Conservation (phyloP, 2,329 filamentous ascomycete species). For the Pleomassaria siparia region DNA sequence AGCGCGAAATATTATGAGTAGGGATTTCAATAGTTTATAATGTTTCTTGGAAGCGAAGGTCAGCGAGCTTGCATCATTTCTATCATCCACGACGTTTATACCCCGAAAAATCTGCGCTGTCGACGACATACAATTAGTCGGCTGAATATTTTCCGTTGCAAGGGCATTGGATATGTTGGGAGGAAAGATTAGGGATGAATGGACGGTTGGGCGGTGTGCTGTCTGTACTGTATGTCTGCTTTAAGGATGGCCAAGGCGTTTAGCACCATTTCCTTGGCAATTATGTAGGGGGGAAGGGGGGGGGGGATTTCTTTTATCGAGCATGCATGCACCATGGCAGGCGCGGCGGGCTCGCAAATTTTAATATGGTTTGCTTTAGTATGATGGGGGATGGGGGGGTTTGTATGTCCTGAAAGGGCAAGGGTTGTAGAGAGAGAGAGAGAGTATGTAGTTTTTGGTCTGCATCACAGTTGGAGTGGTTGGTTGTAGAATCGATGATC, state of each 20-base stretch:
- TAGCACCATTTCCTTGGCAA: neutral
- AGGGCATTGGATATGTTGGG: constrained; percentile 22
- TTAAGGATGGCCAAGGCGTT: neutral
- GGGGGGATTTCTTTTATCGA: neutral
- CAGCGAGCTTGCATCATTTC: constrained; percentile 17
- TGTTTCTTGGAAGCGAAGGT: constrained; percentile 17
- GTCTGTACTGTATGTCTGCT: constrained; percentile 2
- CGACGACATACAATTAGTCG: constrained; percentile 8
- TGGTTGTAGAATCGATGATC: too few relatives aligned
- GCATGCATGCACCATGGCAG: neutral
- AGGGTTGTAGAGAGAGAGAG: too few relatives aligned
- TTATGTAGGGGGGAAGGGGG: constrained; percentile 2
- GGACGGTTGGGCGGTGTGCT: constrained; percentile 5
- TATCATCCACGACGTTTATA: constrained; percentile 28
- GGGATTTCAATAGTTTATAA: constrained; percentile 21
- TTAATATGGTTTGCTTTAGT: constrained; percentile 1
- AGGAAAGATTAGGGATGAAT: constrained; percentile 11
- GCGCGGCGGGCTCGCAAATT: constrained; percentile 3
- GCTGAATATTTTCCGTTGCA: constrained; percentile 9
- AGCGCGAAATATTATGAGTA: constrained; percentile 23
- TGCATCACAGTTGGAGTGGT: too few relatives aligned
- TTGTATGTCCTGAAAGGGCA: too few relatives aligned
- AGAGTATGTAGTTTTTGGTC: too few relatives aligned
- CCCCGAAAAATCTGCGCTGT: constrained; percentile 20
- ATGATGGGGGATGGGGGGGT: neutral